Base-by-base conservation (phyloP, 352 stramenopile genomes). In the Phytophthora boehmeriae region DNA sequence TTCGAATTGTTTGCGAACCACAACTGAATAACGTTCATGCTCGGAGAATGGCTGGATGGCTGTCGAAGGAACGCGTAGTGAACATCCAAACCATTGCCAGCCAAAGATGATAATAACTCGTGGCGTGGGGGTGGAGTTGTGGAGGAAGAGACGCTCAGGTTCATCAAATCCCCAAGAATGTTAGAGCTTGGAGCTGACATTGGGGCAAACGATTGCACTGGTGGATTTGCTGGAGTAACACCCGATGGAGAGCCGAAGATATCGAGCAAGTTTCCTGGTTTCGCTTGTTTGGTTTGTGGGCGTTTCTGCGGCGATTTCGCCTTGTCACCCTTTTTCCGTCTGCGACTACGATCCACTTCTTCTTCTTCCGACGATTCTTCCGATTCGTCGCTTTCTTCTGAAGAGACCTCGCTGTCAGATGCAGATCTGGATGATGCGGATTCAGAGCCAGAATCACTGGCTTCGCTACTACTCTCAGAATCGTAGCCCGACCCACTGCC, bases 1-100 rank as follows among this genome's bases (percentile, higher is more conserved):
- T 63, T 72, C 4, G 78, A 86, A 43, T 90, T 68, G 71, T 96
- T 93, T 1, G 70, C 66, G 25, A 90, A 54, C 78, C 88, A 88
- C 34, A 88, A 56, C 69, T 92, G 78, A 17, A 94, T 69, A 17
- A 90, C 68, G 60, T 88, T 90, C 79, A 92, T 90, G 22, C 35
- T 76, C 19, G 80, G 64, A 30, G 78, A 83, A 48, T 88, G 83
- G 32, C 68, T 82, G 2, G 82, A 90, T 13, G 69, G 67, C 45
- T 83, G 77, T 1, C 84, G 84, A 30, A 89, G 60, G 50, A 89
- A 90, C 8, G 77, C 74, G 43, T 89, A 89, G 50, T 91, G 78
- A 27, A 90, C 71, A 14, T 87, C 63, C 23, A 93, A 67, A 2
- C 81, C 84, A 38, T 88, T 81, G 17, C 82, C 73, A 22, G 68